Base-by-base conservation (phyloP, 805 yeast species). In the Alloascoidea africana region DNA sequence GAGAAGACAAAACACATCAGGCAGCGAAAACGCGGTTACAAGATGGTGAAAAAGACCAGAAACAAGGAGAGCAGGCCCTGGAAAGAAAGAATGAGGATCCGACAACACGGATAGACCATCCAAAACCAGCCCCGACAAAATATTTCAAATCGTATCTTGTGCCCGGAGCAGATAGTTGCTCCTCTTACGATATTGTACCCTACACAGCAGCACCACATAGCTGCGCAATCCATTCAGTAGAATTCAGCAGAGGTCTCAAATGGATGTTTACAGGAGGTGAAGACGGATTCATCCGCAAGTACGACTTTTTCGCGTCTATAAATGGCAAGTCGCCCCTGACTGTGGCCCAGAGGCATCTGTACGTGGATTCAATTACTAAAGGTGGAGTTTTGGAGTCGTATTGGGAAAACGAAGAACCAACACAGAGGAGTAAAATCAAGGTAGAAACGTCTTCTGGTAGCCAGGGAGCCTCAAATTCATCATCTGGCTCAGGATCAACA, bases 401-500 rank as follows among this genome's bases (percentile, higher is more conserved):
- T 59, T 91, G 96, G 96, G 97, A 89, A 51, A 91, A 91, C 55
- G 97, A 91, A 58, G 83, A 86, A 49, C 96, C 97, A 0, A 61
- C 73, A 40, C 57, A 64, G 19, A 62, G 61, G 43, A 51, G 65
- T 41, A 63, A 62, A 44, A 52, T 62, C 62, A 42, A 51, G 63
- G 41, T 51, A 56, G 46, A 56, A 45, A 38, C 35, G 50, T n/a
- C n/a, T n/a, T n/a, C n/a, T n/a, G n/a, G n/a, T n/a, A n/a, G 47
- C 35, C 52, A 44, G 55, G 55, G 11, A 44, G 47, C 13, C n/a
- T n/a, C n/a, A n/a, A n/a, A n/a, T n/a, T n/a, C n/a, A n/a, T n/a
- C n/a, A n/a, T n/a, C n/a, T n/a, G n/a, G n/a, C n/a, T n/a, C n/a
- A n/a, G n/a, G n/a, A n/a, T n/a, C n/a, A n/a, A 37, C 36, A 11